Evolutionary conservation across 768 basidiomycete genomes (phyloP).

Genomic region (Tulasnella sp.): DNA sequence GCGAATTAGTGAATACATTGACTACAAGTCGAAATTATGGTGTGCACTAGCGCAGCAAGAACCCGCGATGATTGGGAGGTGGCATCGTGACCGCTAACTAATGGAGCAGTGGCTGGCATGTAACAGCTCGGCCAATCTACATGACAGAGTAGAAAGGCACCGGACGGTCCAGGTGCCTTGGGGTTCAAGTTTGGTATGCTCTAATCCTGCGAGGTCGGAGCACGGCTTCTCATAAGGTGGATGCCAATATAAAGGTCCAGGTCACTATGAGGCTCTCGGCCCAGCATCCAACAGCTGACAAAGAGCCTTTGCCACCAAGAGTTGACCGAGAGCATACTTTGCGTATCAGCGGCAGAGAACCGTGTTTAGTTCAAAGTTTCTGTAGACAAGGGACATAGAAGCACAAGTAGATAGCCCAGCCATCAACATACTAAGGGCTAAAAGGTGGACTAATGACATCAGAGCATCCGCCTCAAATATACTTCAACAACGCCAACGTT

Average conservation of each 20-base stretch:
- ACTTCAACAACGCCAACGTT: not conserved
- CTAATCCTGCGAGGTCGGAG: not conserved
- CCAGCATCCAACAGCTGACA: not conserved
- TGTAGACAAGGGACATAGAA: not conserved
- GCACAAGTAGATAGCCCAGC: not conserved
- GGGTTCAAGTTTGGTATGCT: not conserved
- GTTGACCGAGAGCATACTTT: not conserved
- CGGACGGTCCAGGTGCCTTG: not conserved
- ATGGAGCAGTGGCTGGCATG: not conserved
- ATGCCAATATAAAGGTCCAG: not conserved
- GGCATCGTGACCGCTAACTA: no score
- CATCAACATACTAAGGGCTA: not conserved
- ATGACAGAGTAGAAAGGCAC: not conserved
- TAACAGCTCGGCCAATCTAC: not conserved
- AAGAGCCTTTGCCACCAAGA: not conserved
- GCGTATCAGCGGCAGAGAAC: not conserved
- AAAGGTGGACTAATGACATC: not conserved
- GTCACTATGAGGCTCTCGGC: not conserved
- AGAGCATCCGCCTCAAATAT: not conserved
- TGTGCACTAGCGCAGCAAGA: no score
- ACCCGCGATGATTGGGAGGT: no score
- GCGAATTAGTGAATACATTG: no score
- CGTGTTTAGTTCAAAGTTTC: not conserved
- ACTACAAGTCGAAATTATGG: no score
- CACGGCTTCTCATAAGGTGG: not conserved